Evolutionary conservation across 1,284 basidiomycete species (phyloP), one percentile per base, ranked within the genome.

Genomic region (Mycena sp.): DNA sequence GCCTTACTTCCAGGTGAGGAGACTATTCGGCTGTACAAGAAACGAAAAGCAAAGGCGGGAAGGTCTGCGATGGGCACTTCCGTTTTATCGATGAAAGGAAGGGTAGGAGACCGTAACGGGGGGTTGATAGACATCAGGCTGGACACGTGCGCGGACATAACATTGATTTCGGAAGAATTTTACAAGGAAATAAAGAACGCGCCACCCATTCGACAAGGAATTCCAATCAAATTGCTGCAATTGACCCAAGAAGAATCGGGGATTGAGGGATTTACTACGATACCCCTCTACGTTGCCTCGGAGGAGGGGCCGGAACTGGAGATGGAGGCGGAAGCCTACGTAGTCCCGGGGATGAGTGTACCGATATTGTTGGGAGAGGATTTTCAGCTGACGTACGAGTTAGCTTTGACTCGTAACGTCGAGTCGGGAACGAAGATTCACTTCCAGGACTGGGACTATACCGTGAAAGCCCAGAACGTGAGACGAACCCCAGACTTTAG

Each of bases 291-390:
- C 18, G 25, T 67, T 3, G 11, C 38, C 10, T 48, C 39, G 0
- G 61, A 65, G 10, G 67, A 74, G 0, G 78, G 76, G 9, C 7
- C 14, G 9, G 10, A 55, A 1, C 20, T 80, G 6, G 25, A 61
- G 4, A 55, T 75, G 11, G 66, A 72, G 9, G 71, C 62, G 1
- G 79, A 80, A 71, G 77, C 77, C 5, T 80, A 80, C 61, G 74
- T 80, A 0, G 78, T 80, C 0, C 63, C 69, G 2, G 73, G 73
- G 11, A 80, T 80, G 79, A 72, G 65, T 1, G 73, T 77, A 1
- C 77, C 75, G 0, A 46, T 80, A 0, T 65, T 80, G 2, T 54
- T 80, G 5, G 78, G 79, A 5, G 77, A 79, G 37, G 79, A 79
- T 57, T 80, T 75, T 67, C 77, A 77, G 6, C 38, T 65, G 6